A percentile compares a stretch with the other conserved stretches of the same genome.
Conservation (phyloP, 108 stramenopile species). For the Fistulifera solaris region DNA sequence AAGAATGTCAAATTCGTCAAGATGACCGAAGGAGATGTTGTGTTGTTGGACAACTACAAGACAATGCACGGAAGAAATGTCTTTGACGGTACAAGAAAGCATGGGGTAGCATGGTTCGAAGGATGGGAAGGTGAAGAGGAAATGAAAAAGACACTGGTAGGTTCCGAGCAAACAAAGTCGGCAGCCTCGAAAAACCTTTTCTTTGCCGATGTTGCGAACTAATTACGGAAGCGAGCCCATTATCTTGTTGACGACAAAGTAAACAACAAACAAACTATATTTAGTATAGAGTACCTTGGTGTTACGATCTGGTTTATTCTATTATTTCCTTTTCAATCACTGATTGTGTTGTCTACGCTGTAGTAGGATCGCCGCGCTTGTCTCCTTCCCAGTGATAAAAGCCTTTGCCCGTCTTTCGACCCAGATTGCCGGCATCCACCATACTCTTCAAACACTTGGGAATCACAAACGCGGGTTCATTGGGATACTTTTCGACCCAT, state of each 20-base stretch:
- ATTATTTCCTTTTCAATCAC: no score
- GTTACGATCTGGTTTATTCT: no score
- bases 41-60: conserved; percentile 87
- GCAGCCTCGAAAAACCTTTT: no score
- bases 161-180: no score
- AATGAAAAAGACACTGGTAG: conserved; percentile 32
- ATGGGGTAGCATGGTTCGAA: conserved; percentile 88
- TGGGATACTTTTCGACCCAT: conserved; percentile 69
- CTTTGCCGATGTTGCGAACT: no score
- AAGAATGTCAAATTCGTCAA: conserved; percentile 77
- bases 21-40: conserved; percentile 85
- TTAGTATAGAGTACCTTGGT: no score
- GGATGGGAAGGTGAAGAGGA: conserved; percentile 86
- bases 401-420: conserved; percentile 95
- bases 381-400: conserved; percentile 86
- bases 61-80: conserved; percentile 90
- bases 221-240: no score
- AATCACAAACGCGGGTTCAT: conserved; percentile 87
- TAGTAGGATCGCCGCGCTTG: conserved; percentile 60
- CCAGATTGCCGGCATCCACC: conserved; percentile 86
- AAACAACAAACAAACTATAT: no score
- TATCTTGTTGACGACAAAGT: no score
- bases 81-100: conserved; percentile 86
- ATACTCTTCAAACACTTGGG: conserved; percentile 76
- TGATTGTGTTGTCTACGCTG: no score